Evolutionary conservation across 2,329 filamentous ascomycete genomes (phyloP).

Genomic region (Fusarium luffae): DNA sequence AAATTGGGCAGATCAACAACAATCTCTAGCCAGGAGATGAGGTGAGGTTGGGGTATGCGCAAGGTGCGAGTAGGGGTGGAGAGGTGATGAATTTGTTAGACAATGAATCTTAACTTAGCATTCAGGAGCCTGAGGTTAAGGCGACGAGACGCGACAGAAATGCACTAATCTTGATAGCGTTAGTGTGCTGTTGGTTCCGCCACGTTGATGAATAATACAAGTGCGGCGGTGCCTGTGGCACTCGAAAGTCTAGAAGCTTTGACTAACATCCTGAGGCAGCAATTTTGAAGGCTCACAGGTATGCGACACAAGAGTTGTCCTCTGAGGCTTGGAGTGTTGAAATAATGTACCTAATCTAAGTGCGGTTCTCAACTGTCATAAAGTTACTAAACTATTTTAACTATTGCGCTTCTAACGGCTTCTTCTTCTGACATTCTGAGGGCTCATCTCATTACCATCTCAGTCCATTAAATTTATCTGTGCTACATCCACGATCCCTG

Average conservation of each 20-base stretch:
- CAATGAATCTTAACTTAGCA: constrained; percentile 38
- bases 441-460: background rate
- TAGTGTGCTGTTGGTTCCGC: background rate
- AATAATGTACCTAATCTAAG: too few relatives aligned
- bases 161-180: background rate
- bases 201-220: constrained; percentile 31
- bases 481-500: background rate
- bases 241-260: background rate
- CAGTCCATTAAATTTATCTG: background rate
- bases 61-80: constrained; percentile 30
- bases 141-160: constrained; percentile 40
- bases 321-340: too few relatives aligned
- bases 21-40: constrained; percentile 28
- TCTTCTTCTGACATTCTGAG: too few relatives aligned
- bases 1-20: constrained; percentile 37
- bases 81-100: constrained; percentile 46
- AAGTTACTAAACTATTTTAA: too few relatives aligned
- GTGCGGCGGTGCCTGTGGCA: background rate
- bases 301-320: too few relatives aligned
- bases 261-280: constrained; percentile 5
- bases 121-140: constrained; percentile 41
- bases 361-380: too few relatives aligned
- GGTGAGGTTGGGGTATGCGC: constrained; percentile 33
- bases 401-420: too few relatives aligned
- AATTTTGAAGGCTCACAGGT: background rate